A percentile compares a stretch with the other conserved stretches of the same genome.
phyloP scores from a whole-genome alignment of 345 rosid genomes.

The Capsella bursapastoris region DNA sequence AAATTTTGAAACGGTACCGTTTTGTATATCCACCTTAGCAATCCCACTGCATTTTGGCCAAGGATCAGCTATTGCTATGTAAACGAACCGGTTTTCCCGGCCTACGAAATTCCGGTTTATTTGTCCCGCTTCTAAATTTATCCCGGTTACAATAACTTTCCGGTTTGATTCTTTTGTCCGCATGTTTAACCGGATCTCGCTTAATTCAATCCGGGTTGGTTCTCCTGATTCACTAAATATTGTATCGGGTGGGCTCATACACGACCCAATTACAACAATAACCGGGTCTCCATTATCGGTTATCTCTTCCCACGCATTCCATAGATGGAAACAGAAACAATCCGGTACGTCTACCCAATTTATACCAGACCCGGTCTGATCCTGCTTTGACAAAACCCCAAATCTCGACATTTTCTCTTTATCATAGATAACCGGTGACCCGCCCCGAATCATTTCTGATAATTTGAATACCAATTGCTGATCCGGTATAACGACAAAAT shows the following conservation, averaged over 20 bases:
- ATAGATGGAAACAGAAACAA: constrained; percentile 75
- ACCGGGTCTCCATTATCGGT: constrained; percentile 46
- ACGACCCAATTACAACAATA: constrained; percentile 63
- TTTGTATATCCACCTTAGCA: constrained; percentile 65
- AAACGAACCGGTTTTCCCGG: constrained; percentile 55
- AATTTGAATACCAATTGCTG: constrained; percentile 80
- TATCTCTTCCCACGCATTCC: constrained; percentile 82
- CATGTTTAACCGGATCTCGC: constrained; percentile 63
- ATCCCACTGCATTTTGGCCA: constrained; percentile 77
- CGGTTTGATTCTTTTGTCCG: constrained; percentile 51
- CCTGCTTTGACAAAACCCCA: constrained; percentile 54
- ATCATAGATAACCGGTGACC: constrained; percentile 74
- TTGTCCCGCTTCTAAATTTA: constrained; percentile 70
- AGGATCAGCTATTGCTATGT: constrained; percentile 78
- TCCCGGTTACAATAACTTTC: constrained; percentile 48
- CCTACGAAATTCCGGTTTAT: constrained; percentile 55
- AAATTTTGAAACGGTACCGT: constrained; percentile 45
- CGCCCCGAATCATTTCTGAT: constrained; percentile 67
- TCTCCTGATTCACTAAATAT: constrained; percentile 56
- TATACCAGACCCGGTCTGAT: constrained; percentile 49
- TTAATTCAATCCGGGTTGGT: constrained; percentile 47
- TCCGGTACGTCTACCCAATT: constrained; percentile 62
- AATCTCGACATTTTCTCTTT: constrained; percentile 56
- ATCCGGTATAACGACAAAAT: constrained; percentile 65
- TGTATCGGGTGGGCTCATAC: constrained; percentile 78